Percentiles rank a stretch among this genome's conserved stretches.
phyloP scores from a whole-genome alignment of 345 rosid genomes.

The Eucalyptus coolabah region DNA sequence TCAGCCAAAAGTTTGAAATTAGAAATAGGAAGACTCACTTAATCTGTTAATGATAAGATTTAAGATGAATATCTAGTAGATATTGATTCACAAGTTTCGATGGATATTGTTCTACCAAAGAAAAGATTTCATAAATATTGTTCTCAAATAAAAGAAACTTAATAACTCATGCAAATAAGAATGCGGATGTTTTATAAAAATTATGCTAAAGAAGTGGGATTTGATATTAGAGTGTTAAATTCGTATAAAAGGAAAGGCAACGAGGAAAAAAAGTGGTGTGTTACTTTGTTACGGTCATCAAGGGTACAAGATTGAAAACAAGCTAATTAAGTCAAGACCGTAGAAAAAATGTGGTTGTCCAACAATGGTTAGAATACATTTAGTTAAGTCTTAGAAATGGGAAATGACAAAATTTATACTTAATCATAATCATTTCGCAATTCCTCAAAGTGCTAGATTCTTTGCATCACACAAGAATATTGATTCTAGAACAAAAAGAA shows the following conservation, averaged over 20 bases:
- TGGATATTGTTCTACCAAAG: neutral
- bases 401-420: neutral
- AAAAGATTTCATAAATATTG: too few relatives aligned
- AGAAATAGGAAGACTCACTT: neutral
- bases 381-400: too few relatives aligned
- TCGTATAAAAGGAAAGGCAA: fast-evolving
- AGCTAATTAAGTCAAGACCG: neutral
- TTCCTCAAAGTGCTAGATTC: neutral
- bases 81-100: neutral
- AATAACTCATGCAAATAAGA: neutral
- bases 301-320: neutral
- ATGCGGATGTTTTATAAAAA: neutral
- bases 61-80: neutral
- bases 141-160: neutral
- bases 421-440: too few relatives aligned
- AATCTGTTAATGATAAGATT: too few relatives aligned
- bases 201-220: neutral
- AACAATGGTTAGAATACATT: neutral
- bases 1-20: neutral
- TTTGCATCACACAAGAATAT: neutral
- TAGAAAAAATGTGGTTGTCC: neutral
- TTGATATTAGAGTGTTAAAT: too few relatives aligned
- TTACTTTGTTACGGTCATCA: neutral
- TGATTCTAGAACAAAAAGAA: neutral
- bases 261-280: fast-evolving